Evolutionary conservation across 73 alveolate species (phyloP).

Genomic region (Tetrahymena borealis): DNA sequence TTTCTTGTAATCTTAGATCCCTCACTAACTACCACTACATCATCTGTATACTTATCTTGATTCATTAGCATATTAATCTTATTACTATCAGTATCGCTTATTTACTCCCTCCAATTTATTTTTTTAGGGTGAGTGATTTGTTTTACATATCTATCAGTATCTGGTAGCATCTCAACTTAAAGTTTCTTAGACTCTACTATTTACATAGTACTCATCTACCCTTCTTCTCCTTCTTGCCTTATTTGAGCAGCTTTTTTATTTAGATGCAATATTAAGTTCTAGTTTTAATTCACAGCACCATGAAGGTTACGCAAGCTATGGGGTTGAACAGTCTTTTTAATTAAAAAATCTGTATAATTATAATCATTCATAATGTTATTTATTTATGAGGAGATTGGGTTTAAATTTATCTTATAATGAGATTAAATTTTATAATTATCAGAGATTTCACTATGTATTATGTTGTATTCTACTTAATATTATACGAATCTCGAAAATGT

Average conservation of each 20-base stretch:
- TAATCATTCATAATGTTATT: not conserved
- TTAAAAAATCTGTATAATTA: not conserved
- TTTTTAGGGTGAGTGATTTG: not conserved
- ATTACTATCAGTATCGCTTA: not conserved
- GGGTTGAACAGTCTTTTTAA: not conserved
- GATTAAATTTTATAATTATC: too few relatives aligned
- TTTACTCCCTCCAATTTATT: not conserved
- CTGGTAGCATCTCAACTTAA: not conserved
- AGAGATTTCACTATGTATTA: too few relatives aligned
- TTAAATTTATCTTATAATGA: too few relatives aligned
- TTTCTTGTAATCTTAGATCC: not conserved
- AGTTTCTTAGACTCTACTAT: not conserved
- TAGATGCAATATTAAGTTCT: not conserved
- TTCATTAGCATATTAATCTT: not conserved
- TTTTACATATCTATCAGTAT: not conserved
- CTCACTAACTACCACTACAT: not conserved
- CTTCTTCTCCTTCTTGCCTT: not conserved
- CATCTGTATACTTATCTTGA: not conserved
- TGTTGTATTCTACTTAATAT: too few relatives aligned
- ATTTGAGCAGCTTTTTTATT: not conserved
- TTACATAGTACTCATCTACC: not conserved
- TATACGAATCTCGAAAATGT: too few relatives aligned
- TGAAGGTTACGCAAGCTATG: not conserved
- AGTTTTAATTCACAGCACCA: not conserved
- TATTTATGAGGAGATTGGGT: too few relatives aligned